Percentiles rank a stretch among this genome's conserved stretches.
phyloP scores from a whole-genome alignment of 768 basidiomycete genomes.

The Tulasnella sp. region DNA sequence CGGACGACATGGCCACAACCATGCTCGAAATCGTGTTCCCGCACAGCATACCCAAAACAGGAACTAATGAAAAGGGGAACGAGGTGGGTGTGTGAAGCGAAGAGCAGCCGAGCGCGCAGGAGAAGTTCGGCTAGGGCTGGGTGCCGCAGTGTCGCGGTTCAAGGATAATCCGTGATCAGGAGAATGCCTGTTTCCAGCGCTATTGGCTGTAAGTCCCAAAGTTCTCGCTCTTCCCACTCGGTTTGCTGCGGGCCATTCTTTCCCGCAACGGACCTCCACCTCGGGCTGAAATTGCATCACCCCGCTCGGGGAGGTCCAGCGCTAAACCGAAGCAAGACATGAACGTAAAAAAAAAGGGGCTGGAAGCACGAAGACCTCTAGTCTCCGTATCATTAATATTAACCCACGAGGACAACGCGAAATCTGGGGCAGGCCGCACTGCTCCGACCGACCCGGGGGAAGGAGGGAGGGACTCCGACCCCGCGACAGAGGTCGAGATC shows the following conservation, averaged over 20 bases:
- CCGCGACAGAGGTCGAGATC: not conserved
- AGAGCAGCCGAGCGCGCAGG: too few relatives aligned
- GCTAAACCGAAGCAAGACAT: not conserved
- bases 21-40: constrained; percentile 71
- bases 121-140: not conserved
- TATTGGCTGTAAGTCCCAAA: not conserved
- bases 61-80: constrained; percentile 41
- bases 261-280: not conserved
- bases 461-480: too few relatives aligned
- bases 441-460: not conserved
- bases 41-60: constrained; percentile 79
- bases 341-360: too few relatives aligned
- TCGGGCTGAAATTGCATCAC: too few relatives aligned
- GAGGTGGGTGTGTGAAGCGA: too few relatives aligned
- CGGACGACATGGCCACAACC: constrained; percentile 57
- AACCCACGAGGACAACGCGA: too few relatives aligned
- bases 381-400: too few relatives aligned
- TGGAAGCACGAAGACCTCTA: not conserved
- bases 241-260: too few relatives aligned
- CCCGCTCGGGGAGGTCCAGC: not conserved
- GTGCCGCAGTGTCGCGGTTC: too few relatives aligned
- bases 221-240: not conserved
- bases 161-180: too few relatives aligned
- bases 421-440: not conserved
- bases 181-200: too few relatives aligned